Percentiles rank a stretch among this genome's conserved stretches.
phyloP scores from a whole-genome alignment of 2,329 filamentous ascomycete genomes.

The Fusarium verticillioides region DNA sequence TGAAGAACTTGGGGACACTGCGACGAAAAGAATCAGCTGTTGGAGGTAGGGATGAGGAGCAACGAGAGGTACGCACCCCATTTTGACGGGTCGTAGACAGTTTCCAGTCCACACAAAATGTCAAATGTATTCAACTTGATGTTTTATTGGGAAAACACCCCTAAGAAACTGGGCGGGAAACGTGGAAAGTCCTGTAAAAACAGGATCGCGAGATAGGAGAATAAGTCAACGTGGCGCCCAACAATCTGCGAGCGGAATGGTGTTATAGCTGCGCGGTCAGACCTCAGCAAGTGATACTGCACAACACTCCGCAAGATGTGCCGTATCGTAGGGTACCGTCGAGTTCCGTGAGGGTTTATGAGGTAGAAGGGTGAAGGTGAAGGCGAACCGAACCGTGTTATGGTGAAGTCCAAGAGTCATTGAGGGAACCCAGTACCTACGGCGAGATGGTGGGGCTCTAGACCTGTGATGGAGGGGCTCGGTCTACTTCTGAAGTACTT shows the following conservation, averaged over 20 bases:
- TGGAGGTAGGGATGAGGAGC: background rate
- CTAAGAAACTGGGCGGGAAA: conserved; percentile 32
- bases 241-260: conserved; percentile 6
- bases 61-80: conserved; percentile 44
- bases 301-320: conserved; percentile 14
- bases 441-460: conserved; percentile 28
- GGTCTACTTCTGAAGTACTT: background rate
- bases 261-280: conserved; percentile 11
- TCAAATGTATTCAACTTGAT: conserved; percentile 12
- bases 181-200: conserved; percentile 35
- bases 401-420: conserved; percentile 39
- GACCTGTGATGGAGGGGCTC: conserved; percentile 35
- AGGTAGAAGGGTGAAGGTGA: conserved; percentile 20
- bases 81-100: conserved; percentile 36
- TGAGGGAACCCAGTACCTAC: conserved; percentile 32
- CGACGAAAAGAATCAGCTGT: conserved; percentile 29
- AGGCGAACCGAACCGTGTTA: conserved; percentile 38
- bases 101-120: conserved; percentile 37
- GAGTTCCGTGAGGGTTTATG: conserved; percentile 4
- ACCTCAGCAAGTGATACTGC: conserved; percentile 1
- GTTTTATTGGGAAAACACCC: conserved; percentile 18
- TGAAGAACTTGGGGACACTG: conserved; percentile 88
- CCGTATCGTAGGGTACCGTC: conserved; percentile 1
- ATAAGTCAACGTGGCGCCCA: conserved; percentile 26
- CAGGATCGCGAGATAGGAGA: conserved; percentile 25